Conservation (phyloP, 768 basidiomycete genomes). For the Boletus sensibilis region DNA sequence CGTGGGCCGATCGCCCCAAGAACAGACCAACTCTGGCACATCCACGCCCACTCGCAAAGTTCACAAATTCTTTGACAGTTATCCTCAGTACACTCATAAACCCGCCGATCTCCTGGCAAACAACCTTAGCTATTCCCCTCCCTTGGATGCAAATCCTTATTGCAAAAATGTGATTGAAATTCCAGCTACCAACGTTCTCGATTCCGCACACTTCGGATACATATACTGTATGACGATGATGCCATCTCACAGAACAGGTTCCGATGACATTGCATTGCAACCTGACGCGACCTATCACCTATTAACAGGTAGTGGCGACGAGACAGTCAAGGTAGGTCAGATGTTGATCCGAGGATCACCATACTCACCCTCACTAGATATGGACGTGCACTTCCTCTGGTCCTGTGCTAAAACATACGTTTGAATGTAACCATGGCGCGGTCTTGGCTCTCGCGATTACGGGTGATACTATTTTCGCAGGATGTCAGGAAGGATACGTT, state of each 20-base stretch:
- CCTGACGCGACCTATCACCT: slow-evolving; percentile 44
- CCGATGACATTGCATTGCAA: slow-evolving; percentile 26
- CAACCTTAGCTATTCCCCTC: slow-evolving; percentile 42
- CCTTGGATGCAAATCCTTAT: slow-evolving; percentile 31
- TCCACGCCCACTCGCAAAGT: slow-evolving; percentile 48
- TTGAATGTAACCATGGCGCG: slow-evolving; percentile 73
- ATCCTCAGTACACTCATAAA: slow-evolving; percentile 67
- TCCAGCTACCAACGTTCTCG: slow-evolving; percentile 67
- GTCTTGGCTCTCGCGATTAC: slow-evolving; percentile 75
- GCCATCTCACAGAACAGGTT: slow-evolving; percentile 40
- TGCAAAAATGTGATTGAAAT: slow-evolving; percentile 45
- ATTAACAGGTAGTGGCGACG: slow-evolving; percentile 88
- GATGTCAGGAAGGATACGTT: slow-evolving; percentile 92
- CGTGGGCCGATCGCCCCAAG: background rate
- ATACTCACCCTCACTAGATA: slow-evolving; percentile 41
- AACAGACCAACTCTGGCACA: slow-evolving; percentile 28
- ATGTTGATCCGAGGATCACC: background rate
- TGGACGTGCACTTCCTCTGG: slow-evolving; percentile 56
- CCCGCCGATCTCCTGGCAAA: slow-evolving; percentile 69
- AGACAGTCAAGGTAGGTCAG: slow-evolving; percentile 70
- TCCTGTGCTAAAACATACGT: slow-evolving; percentile 58
- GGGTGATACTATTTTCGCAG: slow-evolving; percentile 85
- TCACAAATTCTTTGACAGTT: slow-evolving; percentile 92
- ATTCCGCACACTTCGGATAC: slow-evolving; percentile 94
- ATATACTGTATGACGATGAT: slow-evolving; percentile 76